Evolutionary conservation across 257 asterid genomes (phyloP).

Genomic region (Paraleonurus japonicus): DNA sequence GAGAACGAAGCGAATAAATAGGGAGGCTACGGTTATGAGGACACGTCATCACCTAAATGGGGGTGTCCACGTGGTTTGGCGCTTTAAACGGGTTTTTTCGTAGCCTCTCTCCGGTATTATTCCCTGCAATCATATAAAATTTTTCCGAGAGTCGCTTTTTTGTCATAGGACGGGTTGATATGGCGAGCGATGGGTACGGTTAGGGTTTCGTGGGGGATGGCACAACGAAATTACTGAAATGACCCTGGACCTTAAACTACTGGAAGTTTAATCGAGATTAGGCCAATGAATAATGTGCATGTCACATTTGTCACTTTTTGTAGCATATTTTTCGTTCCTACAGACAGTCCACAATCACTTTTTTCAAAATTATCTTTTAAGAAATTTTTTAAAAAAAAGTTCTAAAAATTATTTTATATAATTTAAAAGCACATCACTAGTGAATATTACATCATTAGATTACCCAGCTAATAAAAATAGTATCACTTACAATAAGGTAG

Average conservation of each 20-base stretch:
- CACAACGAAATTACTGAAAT: slow-evolving; percentile 19
- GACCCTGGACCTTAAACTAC: slow-evolving; percentile 27
- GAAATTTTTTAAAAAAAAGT: too few species aligned
- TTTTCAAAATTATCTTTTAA: too few species aligned
- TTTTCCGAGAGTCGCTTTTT: neutral
- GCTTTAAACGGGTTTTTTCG: slow-evolving; percentile 27
- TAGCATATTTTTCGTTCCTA: too few species aligned
- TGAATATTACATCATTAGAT: too few species aligned
- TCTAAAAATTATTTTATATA: too few species aligned
- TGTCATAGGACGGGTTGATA: neutral
- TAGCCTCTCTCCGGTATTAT: slow-evolving; percentile 13
- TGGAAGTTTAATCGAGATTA: slow-evolving; percentile 16
- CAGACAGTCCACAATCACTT: too few species aligned
- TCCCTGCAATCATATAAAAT: neutral
- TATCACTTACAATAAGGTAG: too few species aligned
- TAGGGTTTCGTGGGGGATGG: slow-evolving; percentile 26
- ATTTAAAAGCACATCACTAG: too few species aligned
- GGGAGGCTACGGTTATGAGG: slow-evolving; percentile 56
- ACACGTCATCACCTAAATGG: slow-evolving; percentile 49
- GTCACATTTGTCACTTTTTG: neutral
- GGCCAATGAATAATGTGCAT: neutral
- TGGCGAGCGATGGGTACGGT: slow-evolving; percentile 29
- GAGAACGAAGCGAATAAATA: slow-evolving; percentile 47
- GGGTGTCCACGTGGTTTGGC: slow-evolving; percentile 58
- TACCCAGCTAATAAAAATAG: too few species aligned